These are phyloP conservation scores for Pisolithus tinctorius DNA, from an alignment of 768 basidiomycete species.

Conservation along the genomic window DNA sequence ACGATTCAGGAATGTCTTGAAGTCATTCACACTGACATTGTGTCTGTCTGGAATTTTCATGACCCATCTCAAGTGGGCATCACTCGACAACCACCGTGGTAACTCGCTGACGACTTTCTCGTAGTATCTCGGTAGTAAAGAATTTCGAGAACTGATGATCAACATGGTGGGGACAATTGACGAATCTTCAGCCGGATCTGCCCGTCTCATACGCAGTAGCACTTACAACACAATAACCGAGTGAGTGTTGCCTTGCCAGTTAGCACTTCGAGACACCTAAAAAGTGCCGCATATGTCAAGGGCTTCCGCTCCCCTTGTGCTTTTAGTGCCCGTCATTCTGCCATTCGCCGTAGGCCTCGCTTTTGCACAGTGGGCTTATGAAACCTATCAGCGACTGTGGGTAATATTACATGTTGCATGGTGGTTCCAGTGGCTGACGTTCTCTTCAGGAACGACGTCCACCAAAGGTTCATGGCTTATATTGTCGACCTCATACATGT, in stretches of 20 bases:
- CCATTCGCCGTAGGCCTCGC: not conserved
- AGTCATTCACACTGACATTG: constrained; percentile 15
- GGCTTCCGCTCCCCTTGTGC: not conserved
- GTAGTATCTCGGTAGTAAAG: not conserved
- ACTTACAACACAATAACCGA: not conserved
- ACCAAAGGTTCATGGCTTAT: not conserved
- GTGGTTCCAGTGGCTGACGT: not conserved
- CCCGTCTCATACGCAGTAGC: not conserved
- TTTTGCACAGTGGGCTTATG: not conserved
- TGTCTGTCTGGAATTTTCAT: constrained; percentile 15
- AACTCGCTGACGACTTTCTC: not conserved
- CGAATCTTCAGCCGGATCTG: not conserved
- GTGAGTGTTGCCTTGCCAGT: not conserved
- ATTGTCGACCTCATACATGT: not conserved
- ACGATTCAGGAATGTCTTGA: constrained; percentile 7
- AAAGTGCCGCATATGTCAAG: not conserved
- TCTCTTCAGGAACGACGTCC: not conserved
- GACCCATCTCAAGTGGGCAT: constrained; percentile 4
- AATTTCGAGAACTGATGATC: not conserved
- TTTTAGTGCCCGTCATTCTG: not conserved
- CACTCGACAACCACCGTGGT: not conserved
- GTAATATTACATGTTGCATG: not conserved
- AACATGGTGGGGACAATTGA: not conserved
- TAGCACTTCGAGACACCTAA: not conserved
- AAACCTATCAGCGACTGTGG: constrained; percentile 2